Conservation (phyloP, 2,329 filamentous ascomycete species). For the Pseudogymnoascus sp. region DNA sequence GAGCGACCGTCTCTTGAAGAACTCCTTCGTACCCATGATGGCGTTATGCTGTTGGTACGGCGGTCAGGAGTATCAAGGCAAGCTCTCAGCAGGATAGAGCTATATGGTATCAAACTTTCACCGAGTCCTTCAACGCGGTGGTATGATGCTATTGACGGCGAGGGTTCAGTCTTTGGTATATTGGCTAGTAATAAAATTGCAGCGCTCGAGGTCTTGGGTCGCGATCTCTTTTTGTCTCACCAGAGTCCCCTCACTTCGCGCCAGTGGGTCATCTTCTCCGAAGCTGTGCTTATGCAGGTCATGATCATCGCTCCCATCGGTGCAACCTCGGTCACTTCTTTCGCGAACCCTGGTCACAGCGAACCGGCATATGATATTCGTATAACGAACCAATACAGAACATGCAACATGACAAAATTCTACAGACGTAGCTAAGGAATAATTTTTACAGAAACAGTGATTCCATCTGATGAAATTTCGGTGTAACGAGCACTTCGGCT, state of each 20-base stretch:
- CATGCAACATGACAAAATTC: not conserved
- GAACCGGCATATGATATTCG: no score
- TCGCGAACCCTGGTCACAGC: no score
- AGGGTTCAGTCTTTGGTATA: not conserved
- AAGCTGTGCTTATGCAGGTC: not conserved
- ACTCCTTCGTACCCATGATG: not conserved
- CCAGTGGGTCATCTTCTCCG: not conserved
- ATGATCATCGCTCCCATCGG: not conserved
- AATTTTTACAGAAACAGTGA: not conserved
- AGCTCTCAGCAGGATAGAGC: not conserved
- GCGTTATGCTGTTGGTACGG: not conserved
- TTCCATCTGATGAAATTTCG: not conserved
- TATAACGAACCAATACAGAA: no score
- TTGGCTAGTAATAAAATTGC: not conserved
- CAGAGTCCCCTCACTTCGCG: not conserved
- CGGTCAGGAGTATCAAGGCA: not conserved
- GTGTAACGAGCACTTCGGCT: not conserved
- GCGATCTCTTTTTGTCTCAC: not conserved
- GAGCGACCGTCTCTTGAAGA: not conserved
- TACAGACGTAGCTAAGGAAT: not conserved
- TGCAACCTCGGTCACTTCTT: not conserved
- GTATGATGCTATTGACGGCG: not conserved
- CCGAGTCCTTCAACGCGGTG: not conserved
- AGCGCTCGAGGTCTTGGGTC: not conserved
- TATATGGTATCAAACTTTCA: not conserved